These are phyloP conservation scores for Lecanicillium sp. DNA, from an alignment of 2,329 filamentous ascomycete species.

Conservation along the genomic window DNA sequence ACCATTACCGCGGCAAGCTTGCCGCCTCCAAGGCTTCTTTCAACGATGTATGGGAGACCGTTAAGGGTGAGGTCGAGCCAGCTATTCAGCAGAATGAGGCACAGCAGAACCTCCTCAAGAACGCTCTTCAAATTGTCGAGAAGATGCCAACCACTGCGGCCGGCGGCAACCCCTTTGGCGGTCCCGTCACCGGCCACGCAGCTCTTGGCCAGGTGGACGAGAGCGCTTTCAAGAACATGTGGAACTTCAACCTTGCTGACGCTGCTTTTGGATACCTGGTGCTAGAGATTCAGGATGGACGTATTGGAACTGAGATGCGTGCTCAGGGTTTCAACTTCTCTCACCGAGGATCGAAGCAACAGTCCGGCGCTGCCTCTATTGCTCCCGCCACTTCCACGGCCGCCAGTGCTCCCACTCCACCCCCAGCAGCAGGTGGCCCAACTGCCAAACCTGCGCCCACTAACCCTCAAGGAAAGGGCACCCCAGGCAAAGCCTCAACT, in stretches of 20 bases:
- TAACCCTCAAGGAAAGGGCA: conserved; percentile 27
- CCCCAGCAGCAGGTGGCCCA: conserved; percentile 21
- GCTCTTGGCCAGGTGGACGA: conserved; percentile 88
- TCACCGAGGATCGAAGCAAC: conserved; percentile 81
- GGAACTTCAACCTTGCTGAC: conserved; percentile 98
- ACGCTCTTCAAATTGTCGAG: conserved; percentile 86
- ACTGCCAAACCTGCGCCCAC: conserved; percentile 26
- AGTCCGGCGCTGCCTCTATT: conserved; percentile 31
- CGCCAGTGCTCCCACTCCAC: conserved; percentile 21
- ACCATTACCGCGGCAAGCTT: conserved; percentile 97
- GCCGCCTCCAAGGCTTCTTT: conserved; percentile 97
- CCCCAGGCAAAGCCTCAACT: conserved; percentile 32
- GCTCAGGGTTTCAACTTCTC: conserved; percentile 99
- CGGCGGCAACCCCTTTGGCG: conserved; percentile 93
- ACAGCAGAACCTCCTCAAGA: conserved; percentile 84
- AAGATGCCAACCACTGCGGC: conserved; percentile 97
- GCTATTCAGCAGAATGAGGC: conserved; percentile 90
- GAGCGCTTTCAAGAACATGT: conserved; percentile 99
- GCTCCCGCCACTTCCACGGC: conserved; percentile 23
- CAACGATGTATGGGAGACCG: conserved; percentile 98
- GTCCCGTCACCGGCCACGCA: conserved; percentile 63
- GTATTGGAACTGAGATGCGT: conserved; percentile 97
- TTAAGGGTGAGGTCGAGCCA: conserved; percentile 90
- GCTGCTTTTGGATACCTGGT: conserved; percentile 96
- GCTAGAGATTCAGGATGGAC: conserved; percentile 86